Conservation (phyloP, 2,329 filamentous ascomycete species). For the Monosporascus sp. region DNA sequence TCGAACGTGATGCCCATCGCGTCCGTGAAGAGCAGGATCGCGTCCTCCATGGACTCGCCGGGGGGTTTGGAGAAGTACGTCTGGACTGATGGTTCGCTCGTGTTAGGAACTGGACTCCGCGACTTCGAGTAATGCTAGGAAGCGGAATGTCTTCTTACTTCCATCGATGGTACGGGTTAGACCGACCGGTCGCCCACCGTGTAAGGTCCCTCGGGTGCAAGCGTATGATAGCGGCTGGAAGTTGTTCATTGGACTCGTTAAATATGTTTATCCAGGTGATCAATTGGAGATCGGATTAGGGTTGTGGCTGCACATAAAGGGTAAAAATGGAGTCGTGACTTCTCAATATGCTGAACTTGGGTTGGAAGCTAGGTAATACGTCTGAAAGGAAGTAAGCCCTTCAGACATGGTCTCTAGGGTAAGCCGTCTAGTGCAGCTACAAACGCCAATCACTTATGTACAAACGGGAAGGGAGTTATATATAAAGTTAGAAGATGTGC, state of each 20-base stretch:
- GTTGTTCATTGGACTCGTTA: background rate
- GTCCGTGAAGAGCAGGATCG: conserved; percentile 52
- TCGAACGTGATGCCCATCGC: conserved; percentile 51
- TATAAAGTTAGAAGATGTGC: too few species aligned
- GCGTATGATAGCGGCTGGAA: background rate
- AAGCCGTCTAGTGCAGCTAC: too few species aligned
- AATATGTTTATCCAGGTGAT: too few species aligned
- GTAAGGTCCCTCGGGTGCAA: background rate
- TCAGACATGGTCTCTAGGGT: too few species aligned
- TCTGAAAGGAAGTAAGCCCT: too few species aligned
- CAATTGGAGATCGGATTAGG: too few species aligned
- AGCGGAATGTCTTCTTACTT: background rate
- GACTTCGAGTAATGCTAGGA: background rate
- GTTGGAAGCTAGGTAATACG: too few species aligned
- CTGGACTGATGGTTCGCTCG: background rate
- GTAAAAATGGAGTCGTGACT: too few species aligned
- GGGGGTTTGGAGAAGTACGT: conserved; percentile 17
- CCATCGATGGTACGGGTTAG: background rate
- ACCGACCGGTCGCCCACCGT: background rate
- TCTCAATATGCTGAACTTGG: too few species aligned
- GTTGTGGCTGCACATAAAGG: too few species aligned
- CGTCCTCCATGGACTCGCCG: conserved; percentile 45
- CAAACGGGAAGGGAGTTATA: too few species aligned
- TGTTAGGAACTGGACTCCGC: background rate
- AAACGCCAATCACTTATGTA: too few species aligned